These are phyloP conservation scores for Babesia ovata DNA, from an alignment of 169 alveolate species.

Conservation along the genomic window DNA sequence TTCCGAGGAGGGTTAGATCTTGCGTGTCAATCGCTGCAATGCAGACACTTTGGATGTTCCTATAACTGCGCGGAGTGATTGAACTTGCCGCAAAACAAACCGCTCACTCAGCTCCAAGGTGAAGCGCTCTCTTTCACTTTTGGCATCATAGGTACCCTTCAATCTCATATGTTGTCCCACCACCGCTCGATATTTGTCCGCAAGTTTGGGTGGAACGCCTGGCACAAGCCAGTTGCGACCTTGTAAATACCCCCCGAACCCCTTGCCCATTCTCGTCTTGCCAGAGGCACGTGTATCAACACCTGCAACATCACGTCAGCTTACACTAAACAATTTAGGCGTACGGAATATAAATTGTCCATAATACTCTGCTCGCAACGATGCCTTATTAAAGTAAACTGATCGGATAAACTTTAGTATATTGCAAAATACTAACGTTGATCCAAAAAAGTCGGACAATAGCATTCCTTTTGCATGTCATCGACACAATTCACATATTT, in stretches of 20 bases:
- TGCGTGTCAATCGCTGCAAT: constrained; percentile 45
- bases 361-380: no score
- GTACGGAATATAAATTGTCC: no score
- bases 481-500: no score
- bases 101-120: constrained; percentile 19
- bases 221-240: constrained; percentile 28
- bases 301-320: constrained; percentile 3
- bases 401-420: no score
- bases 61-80: constrained; percentile 17
- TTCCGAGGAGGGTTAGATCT: constrained; percentile 38
- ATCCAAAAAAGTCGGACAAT: no score
- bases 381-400: no score
- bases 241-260: constrained; percentile 14
- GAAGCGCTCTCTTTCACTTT: constrained; percentile 15
- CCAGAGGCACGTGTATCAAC: constrained; percentile 2
- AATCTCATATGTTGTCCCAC: constrained; percentile 1
- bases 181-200: constrained; percentile 6
- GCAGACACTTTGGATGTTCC: constrained; percentile 32
- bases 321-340: no score
- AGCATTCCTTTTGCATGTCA: no score
- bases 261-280: constrained; percentile 1
- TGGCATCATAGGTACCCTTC: constrained; percentile 2
- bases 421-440: no score
- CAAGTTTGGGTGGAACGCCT: constrained; percentile 6
- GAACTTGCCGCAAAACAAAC: background rate